Conservation (phyloP, 2,329 filamentous ascomycete species). For the Ceratocystiopsis sp. region DNA sequence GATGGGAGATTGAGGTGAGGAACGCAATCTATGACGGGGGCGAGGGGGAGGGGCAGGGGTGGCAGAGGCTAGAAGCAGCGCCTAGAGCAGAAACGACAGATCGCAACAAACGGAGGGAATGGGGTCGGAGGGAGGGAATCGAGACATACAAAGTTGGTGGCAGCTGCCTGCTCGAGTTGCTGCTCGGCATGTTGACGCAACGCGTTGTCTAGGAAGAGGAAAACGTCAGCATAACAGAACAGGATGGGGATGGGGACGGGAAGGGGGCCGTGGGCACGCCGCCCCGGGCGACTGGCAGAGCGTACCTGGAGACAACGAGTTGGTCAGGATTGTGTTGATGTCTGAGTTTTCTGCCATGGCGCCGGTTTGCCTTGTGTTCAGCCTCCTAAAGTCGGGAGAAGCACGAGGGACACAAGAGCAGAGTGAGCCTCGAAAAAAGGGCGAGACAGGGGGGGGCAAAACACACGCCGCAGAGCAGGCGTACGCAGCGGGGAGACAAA, state of each 20-base stretch:
- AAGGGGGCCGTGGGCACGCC: background rate
- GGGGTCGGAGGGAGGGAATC: conserved; percentile 4
- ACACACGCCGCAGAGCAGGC: no score
- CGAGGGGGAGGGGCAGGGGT: background rate
- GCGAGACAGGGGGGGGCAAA: background rate
- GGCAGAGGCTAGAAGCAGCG: background rate
- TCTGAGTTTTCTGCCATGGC: conserved; percentile 60
- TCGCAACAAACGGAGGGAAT: background rate
- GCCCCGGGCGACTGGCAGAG: conserved; percentile 4
- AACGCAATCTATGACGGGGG: background rate
- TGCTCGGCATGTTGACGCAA: conserved; percentile 85
- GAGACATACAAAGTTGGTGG: conserved; percentile 74
- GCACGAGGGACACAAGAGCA: background rate
- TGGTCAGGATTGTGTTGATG: conserved; percentile 94
- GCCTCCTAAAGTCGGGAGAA: no score
- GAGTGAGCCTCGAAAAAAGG: background rate
- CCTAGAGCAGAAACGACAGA: no score
- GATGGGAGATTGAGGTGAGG: background rate
- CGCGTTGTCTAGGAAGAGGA: conserved; percentile 51
- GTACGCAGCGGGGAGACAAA: background rate
- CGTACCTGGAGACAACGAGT: conserved; percentile 89
- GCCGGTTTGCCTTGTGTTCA: background rate
- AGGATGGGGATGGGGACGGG: conserved; percentile 1
- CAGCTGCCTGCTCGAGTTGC: conserved; percentile 81
- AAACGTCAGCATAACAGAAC: background rate